Base-by-base conservation (phyloP, 495 filamentous ascomycete species). In the Trypethelium eluteriae region DNA sequence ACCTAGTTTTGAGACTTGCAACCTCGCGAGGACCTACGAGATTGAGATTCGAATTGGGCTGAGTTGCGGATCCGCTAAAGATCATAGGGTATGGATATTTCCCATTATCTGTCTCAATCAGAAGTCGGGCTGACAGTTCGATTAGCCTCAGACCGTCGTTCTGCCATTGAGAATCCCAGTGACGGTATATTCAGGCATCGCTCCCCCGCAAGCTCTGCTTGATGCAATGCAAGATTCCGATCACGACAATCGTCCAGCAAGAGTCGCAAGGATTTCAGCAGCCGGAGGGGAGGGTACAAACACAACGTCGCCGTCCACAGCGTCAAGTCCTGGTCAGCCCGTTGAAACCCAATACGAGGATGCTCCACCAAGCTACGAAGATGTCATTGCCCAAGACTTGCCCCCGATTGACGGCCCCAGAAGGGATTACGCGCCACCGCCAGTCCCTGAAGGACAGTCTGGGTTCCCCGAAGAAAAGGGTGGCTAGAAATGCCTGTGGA, bases 1-100 rank as follows among this genome's bases (percentile, higher is more conserved):
- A 32, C 94, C 94, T 0, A 85, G 84, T 3, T 98, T 98, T 72
- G 79, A 85, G 57, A 93, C 92, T 25, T 98, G 94, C 73, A 98
- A 98, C 74, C 85, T 98, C 62, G 80, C 81, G 62, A 85, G 93
- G 50, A 80, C 73, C 35, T 98, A 98, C 72, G 88, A 90, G 69
- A 77, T 98, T 50, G 91, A 96, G 72, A 79, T 96, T 41, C 84
- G 85, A 63, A 76, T 96, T 16, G 92, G 92, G 0, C 74, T 98
- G 36, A 83, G 83, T 12, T 86, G 83, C 72, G 83, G 85, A 16
- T 77, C 75, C 10, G 72, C 69, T 63, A 62, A 71, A 56, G 44
- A 36, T 35, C 34, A 59, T 44, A 65, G 41, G 35, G 62, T 18
- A 77, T 82, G 63, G 83, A 84, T 75, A 3, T 67, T 65, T 46